phyloP scores from a whole-genome alignment of 495 filamentous ascomycete species.

The Mycothermus thermophilus region DNA sequence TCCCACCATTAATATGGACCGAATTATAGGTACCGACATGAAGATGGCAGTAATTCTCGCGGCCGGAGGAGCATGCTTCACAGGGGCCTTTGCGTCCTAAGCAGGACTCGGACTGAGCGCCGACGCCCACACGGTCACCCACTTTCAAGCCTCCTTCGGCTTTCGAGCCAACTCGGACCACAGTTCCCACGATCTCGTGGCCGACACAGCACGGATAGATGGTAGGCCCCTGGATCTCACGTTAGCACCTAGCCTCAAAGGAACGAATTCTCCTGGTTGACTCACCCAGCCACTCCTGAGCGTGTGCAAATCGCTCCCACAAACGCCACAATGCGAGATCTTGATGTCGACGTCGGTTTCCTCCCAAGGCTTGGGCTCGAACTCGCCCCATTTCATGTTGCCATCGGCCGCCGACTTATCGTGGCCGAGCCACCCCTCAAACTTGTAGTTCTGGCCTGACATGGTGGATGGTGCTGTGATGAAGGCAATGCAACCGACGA shows the following conservation, averaged over 20 bases:
- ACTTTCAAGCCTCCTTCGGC: slow-evolving; percentile 43
- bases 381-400: slow-evolving; percentile 58
- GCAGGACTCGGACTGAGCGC: slow-evolving; percentile 65
- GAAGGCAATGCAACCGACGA: no score
- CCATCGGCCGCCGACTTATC: slow-evolving; percentile 44
- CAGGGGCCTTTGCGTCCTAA: slow-evolving; percentile 43
- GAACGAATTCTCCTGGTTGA: neutral
- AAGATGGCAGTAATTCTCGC: slow-evolving; percentile 51
- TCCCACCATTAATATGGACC: slow-evolving; percentile 47
- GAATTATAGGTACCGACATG: slow-evolving; percentile 56
- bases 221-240: slow-evolving; percentile 34
- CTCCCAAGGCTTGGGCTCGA: slow-evolving; percentile 64
- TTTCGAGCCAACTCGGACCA: slow-evolving; percentile 52
- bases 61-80: slow-evolving; percentile 47
- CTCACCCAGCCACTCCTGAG: slow-evolving; percentile 56
- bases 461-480: slow-evolving; percentile 10
- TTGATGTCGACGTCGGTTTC: slow-evolving; percentile 67
- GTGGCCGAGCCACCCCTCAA: slow-evolving; percentile 71
- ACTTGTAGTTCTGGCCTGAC: slow-evolving; percentile 33
- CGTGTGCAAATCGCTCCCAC: slow-evolving; percentile 66
- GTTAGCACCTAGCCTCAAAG: neutral
- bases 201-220: slow-evolving; percentile 63
- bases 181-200: slow-evolving; percentile 74
- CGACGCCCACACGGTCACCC: slow-evolving; percentile 77
- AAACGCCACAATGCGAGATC: slow-evolving; percentile 74